These are phyloP conservation scores for Lachnum nothofagi DNA, from an alignment of 2,329 filamentous ascomycete species.

Conservation along the genomic window DNA sequence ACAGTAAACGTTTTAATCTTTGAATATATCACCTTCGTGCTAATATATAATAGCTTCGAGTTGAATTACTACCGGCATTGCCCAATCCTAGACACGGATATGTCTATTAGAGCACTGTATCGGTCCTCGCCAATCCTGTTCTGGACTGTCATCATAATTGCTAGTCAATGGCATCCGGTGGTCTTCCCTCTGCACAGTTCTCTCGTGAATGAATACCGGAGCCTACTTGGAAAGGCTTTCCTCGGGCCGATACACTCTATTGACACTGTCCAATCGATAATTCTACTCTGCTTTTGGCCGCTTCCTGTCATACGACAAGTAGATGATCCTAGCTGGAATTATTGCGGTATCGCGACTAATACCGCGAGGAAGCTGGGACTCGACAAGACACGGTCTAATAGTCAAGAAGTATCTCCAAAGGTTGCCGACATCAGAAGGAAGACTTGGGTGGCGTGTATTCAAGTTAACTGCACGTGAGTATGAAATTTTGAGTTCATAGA, in stretches of 20 bases:
- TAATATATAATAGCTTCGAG: constrained; percentile 3
- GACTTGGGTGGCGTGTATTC: constrained; percentile 9
- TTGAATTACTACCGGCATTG: constrained; percentile 12
- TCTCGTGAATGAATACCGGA: constrained; percentile 7
- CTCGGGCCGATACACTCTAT: constrained; percentile 2
- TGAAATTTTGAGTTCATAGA: neutral
- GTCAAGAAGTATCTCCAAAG: neutral
- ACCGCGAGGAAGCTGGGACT: constrained; percentile 10
- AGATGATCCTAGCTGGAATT: constrained; percentile 17
- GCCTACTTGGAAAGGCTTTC: constrained; percentile 7
- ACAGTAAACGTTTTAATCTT: neutral
- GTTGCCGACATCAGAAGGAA: neutral
- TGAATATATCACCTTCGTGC: neutral
- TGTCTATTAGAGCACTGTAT: constrained; percentile 3
- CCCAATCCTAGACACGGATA: constrained; percentile 10
- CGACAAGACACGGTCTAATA: neutral
- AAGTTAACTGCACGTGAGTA: constrained; percentile 2
- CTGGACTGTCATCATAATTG: constrained; percentile 17
- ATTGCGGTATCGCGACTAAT: constrained; percentile 15
- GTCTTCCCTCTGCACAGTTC: constrained; percentile 1
- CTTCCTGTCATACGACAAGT: constrained; percentile 14
- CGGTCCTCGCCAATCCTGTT: constrained; percentile 9
- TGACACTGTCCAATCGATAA: constrained; percentile 17
- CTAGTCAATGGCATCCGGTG: constrained; percentile 9
- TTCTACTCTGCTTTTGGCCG: constrained; percentile 26